Base-by-base conservation (phyloP, 495 filamentous ascomycete species). In the Staphylotrichum tortipilum region DNA sequence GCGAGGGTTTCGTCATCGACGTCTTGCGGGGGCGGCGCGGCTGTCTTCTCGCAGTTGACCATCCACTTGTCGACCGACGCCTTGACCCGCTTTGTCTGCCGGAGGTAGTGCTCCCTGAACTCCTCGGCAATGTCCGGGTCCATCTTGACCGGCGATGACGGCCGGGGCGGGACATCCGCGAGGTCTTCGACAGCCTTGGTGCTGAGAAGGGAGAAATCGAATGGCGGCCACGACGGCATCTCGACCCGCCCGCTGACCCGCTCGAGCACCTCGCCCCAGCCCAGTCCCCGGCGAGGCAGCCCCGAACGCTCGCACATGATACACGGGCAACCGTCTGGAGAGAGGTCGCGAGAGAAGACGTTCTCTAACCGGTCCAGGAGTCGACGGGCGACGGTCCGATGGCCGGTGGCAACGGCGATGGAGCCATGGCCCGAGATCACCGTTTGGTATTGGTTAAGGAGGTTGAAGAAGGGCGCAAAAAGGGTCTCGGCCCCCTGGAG, bases 221-320 rank as follows among this genome's bases (percentile, higher is more conserved):
- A 94, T 0, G 89, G 85, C 18, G 90, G 90, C 89, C 90, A 95
- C 35, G 69, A 68, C 3, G 92, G 92, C 36, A 96, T 73, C 41
- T 92, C 85, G 23, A 85, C 76, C 47, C 90, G 80, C 7, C 90
- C 90, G 48, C 88, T 89, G 6, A 95, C 89, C 54, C 88, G 79
- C 67, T 99, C 92, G 21, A 99, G 73, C 7, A 97, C 87, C 55
- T 97, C 94, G 2, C 91, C 90, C 94, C 94, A 99, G 55, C 88
- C 90, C n/a, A 96, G 72, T 2, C 89, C 89, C 29, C 76, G 68
- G 35, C 76, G 76, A 2, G 73, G 72, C 40, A 83, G 76, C 22
- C 75, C 75, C 4, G 68, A 62, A 29, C 65, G 53, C 34, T 85
- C 75, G 58, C 90, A 96, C 73, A 95, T 84, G 39, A 86, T 66